These are phyloP conservation scores for Monascus ruber DNA, from an alignment of 2,329 filamentous ascomycete species.

Conservation along the genomic window DNA sequence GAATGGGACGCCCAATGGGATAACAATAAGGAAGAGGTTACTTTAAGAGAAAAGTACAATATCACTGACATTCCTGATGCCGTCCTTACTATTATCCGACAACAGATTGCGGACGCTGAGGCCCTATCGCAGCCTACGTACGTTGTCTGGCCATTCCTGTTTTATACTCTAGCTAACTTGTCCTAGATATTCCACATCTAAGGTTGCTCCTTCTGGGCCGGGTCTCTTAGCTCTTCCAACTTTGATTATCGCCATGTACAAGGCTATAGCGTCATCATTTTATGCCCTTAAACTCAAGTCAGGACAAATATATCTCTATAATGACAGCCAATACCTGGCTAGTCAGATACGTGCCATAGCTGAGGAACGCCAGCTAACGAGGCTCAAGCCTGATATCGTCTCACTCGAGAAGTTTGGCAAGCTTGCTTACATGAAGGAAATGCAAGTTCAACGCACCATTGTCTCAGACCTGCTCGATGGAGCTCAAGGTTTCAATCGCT, in stretches of 20 bases:
- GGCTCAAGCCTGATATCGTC: conserved; percentile 43
- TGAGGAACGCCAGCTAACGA: conserved; percentile 35
- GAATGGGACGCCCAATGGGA: conserved; percentile 79
- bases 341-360: conserved; percentile 41
- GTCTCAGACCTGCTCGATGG: conserved; percentile 51
- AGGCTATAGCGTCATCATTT: conserved; percentile 36
- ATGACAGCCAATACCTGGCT: conserved; percentile 49
- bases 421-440: conserved; percentile 50
- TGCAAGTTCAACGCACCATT: conserved; percentile 54
- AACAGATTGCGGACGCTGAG: conserved; percentile 32
- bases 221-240: conserved; percentile 36
- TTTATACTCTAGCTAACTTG: background rate
- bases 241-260: conserved; percentile 39
- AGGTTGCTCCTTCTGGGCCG: conserved; percentile 30
- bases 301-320: conserved; percentile 55
- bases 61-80: conserved; percentile 79
- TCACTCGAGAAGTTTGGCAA: conserved; percentile 49
- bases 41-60: conserved; percentile 73
- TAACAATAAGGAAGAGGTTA: conserved; percentile 55
- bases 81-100: conserved; percentile 40
- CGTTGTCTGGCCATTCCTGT: conserved; percentile 6
- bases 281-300: conserved; percentile 35
- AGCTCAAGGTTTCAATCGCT: conserved; percentile 50
- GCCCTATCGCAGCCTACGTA: conserved; percentile 26
- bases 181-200: conserved; percentile 20